These are phyloP conservation scores for Moesziomyces antarcticus DNA, from an alignment of 1,284 basidiomycete genomes.

Conservation along the genomic window DNA sequence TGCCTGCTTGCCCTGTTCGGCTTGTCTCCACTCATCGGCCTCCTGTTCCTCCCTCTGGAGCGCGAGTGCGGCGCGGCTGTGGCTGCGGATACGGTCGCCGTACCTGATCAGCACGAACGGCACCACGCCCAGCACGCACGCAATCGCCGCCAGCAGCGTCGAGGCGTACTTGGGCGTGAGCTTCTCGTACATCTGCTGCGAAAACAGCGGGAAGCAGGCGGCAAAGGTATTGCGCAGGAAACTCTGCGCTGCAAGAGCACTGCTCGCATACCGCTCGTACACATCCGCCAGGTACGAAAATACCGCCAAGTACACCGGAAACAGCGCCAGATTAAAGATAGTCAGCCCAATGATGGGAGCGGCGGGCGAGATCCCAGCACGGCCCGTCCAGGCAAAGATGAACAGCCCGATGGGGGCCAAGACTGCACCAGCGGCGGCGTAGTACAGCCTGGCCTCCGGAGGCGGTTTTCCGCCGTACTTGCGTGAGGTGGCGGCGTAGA, in stretches of 20 bases:
- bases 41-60: conserved; percentile 47
- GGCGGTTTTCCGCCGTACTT: conserved; percentile 67
- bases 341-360: conserved; percentile 51
- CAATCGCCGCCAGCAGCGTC: conserved; percentile 58
- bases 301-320: conserved; percentile 45
- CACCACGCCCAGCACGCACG: conserved; percentile 49
- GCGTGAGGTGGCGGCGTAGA: conserved; percentile 40
- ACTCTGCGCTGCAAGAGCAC: conserved; percentile 56
- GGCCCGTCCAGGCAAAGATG: conserved; percentile 54
- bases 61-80: conserved; percentile 46
- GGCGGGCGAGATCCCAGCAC: conserved; percentile 30
- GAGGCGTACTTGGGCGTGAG: conserved; percentile 60
- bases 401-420: conserved; percentile 53
- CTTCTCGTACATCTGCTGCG: conserved; percentile 50
- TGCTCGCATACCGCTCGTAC: conserved; percentile 65
- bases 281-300: conserved; percentile 51
- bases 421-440: conserved; percentile 46
- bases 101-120: conserved; percentile 62
- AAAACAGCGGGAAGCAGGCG: conserved; percentile 47
- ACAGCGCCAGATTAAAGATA: conserved; percentile 41
- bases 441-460: conserved; percentile 70
- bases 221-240: conserved; percentile 56
- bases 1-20: conserved; percentile 23
- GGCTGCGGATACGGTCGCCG: conserved; percentile 55
- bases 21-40: conserved; percentile 18